These are phyloP conservation scores for Cerioporus squamosus DNA, from an alignment of 1,284 basidiomycete species.

Conservation along the genomic window DNA sequence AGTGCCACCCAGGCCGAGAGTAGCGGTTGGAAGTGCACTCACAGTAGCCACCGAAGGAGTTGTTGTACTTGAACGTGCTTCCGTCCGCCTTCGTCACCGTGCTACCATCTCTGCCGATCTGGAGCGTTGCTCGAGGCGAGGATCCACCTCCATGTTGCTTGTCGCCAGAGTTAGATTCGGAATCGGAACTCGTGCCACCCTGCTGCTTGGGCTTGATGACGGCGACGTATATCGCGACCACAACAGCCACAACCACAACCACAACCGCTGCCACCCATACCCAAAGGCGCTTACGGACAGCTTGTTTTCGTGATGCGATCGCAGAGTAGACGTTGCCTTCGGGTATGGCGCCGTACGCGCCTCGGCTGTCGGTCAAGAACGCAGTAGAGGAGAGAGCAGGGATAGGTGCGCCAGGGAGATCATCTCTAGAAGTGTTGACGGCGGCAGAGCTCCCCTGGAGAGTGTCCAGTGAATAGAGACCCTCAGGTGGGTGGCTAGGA, in stretches of 20 bases:
- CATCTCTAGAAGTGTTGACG: too few relatives aligned
- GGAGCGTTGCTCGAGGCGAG: constrained; percentile 6
- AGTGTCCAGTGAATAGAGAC: too few relatives aligned
- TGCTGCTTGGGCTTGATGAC: constrained; percentile 41
- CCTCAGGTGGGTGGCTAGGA: too few relatives aligned
- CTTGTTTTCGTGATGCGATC: too few relatives aligned
- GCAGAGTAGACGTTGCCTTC: too few relatives aligned
- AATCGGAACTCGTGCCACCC: constrained; percentile 19
- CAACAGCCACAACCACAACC: constrained; percentile 35
- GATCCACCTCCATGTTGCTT: constrained; percentile 15
- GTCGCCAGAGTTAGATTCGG: constrained; percentile 7
- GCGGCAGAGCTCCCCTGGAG: too few relatives aligned
- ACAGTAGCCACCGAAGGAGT: constrained; percentile 76
- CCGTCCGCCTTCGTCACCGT: constrained; percentile 66
- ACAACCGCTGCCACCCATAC: constrained; percentile 37
- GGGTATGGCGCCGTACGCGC: too few relatives aligned
- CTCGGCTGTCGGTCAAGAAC: too few relatives aligned
- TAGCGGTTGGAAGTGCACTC: constrained; percentile 45
- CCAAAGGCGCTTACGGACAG: constrained; percentile 30
- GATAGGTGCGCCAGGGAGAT: too few relatives aligned
- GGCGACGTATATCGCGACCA: constrained; percentile 46
- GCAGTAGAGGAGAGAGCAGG: too few relatives aligned
- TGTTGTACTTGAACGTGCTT: constrained; percentile 67
- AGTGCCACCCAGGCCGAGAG: too few relatives aligned
- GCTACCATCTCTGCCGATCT: constrained; percentile 67